phyloP scores from a whole-genome alignment of 2,329 filamentous ascomycete genomes.

The Xylaria sp. region DNA sequence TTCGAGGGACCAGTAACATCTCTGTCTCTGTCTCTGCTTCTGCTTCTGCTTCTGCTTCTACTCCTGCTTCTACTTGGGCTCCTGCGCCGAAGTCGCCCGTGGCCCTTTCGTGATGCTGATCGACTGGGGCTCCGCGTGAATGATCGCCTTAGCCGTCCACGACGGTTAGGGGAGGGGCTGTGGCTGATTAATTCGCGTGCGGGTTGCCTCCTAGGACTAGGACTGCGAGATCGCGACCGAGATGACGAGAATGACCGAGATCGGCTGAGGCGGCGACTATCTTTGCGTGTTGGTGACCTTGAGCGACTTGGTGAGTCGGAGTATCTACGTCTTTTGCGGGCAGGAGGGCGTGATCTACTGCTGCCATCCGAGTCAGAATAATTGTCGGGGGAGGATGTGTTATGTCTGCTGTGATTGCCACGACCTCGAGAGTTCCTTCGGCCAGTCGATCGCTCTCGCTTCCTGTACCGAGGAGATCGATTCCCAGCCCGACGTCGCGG shows the following conservation, averaged over 20 bases:
- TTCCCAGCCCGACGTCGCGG: conserved; percentile 43
- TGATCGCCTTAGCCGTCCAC: conserved; percentile 52
- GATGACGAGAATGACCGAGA: conserved; percentile 55
- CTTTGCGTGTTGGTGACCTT: conserved; percentile 53
- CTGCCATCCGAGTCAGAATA: conserved; percentile 43
- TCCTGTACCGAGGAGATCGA: conserved; percentile 47
- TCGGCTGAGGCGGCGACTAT: conserved; percentile 54
- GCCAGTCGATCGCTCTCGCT: conserved; percentile 48
- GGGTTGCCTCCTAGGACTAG: conserved; percentile 50
- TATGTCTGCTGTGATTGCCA: conserved; percentile 46
- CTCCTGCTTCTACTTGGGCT: conserved; percentile 40
- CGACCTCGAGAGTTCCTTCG: conserved; percentile 44
- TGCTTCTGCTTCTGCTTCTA: conserved; percentile 37
- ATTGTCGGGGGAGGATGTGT: conserved; percentile 47
- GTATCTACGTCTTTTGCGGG: conserved; percentile 63
- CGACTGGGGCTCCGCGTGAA: conserved; percentile 51
- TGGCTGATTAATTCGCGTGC: conserved; percentile 52
- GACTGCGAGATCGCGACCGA: conserved; percentile 52
- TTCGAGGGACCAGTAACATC: conserved; percentile 51
- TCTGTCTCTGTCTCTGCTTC: conserved; percentile 40
- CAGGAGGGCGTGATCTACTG: conserved; percentile 54
- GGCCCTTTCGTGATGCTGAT: conserved; percentile 40
- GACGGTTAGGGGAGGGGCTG: conserved; percentile 52
- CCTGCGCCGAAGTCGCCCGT: conserved; percentile 41
- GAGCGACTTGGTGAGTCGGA: conserved; percentile 62